These are phyloP conservation scores for Colletotrichum sp. DNA, from an alignment of 2,329 filamentous ascomycete genomes.

Conservation along the genomic window DNA sequence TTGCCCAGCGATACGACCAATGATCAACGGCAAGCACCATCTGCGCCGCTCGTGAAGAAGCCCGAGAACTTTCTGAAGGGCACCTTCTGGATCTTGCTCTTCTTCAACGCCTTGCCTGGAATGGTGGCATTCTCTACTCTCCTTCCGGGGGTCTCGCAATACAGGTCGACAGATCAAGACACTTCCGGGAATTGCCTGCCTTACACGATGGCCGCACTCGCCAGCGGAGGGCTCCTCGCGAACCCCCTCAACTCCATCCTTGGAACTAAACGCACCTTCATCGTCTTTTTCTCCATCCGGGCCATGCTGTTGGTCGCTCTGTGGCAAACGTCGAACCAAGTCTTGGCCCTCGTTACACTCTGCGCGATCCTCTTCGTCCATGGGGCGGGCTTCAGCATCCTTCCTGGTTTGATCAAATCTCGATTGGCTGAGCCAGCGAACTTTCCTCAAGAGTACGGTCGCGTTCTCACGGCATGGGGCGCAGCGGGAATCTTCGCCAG, in stretches of 20 bases:
- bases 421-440: not conserved
- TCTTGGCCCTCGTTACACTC: not conserved
- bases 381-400: not conserved
- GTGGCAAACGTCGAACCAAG: not conserved
- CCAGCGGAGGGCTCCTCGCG: not conserved
- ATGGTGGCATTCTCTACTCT: not conserved
- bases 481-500: not conserved
- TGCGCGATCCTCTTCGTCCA: not conserved
- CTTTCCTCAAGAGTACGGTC: not conserved
- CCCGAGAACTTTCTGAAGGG: not conserved
- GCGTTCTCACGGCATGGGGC: not conserved
- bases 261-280: not conserved
- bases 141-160: not conserved
- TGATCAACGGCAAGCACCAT: not conserved
- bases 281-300: not conserved
- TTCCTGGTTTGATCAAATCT: not conserved
- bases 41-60: not conserved
- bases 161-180: not conserved
- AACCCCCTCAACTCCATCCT: not conserved
- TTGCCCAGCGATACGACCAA: not conserved
- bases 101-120: not conserved
- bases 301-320: not conserved
- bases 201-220: not conserved
- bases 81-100: not conserved
- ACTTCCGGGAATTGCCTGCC: not conserved